These are phyloP conservation scores for Fusarium sarcochroum DNA, from an alignment of 2,329 filamentous ascomycete genomes.

Conservation along the genomic window DNA sequence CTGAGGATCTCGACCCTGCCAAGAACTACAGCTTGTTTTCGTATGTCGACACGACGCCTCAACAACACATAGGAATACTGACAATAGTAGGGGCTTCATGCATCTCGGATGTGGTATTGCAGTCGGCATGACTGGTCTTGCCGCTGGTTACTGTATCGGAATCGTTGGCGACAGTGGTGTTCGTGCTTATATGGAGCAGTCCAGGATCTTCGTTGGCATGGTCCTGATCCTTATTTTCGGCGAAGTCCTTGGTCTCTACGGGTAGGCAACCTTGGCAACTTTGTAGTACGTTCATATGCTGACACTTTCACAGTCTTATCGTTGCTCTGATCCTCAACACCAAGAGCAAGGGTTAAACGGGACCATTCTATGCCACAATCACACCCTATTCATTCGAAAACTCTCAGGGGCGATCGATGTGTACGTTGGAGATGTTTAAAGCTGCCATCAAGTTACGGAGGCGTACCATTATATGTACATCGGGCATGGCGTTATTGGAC, in stretches of 20 bases:
- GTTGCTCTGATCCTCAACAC: conserved; percentile 95
- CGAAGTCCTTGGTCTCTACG: conserved; percentile 96
- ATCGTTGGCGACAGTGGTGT: conserved; percentile 96
- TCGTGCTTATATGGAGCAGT: conserved; percentile 95
- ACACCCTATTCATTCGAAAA: conserved; percentile 14
- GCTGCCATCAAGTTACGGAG: conserved; percentile 41
- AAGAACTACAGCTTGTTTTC: conserved; percentile 85
- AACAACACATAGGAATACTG: conserved; percentile 25
- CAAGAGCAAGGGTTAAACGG: conserved; percentile 74
- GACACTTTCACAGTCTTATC: conserved; percentile 75
- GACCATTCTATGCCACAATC: background rate
- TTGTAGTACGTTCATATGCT: conserved; percentile 21
- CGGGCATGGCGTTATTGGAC: conserved; percentile 56
- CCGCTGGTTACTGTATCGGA: conserved; percentile 96
- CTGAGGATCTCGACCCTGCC: conserved; percentile 85
- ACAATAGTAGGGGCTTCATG: conserved; percentile 80
- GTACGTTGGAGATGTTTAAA: conserved; percentile 31
- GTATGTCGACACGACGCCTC: conserved; percentile 61
- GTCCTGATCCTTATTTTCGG: conserved; percentile 98
- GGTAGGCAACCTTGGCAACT: conserved; percentile 69
- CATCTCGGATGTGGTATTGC: conserved; percentile 92
- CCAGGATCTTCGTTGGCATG: conserved; percentile 97
- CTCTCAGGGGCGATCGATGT: conserved; percentile 17
- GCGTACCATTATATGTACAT: conserved; percentile 55
- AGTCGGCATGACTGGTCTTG: conserved; percentile 91